Evolutionary conservation across 2,329 filamentous ascomycete genomes (phyloP), one percentile per base, ranked within the genome.

Genomic region (Fusarium algeriense): DNA sequence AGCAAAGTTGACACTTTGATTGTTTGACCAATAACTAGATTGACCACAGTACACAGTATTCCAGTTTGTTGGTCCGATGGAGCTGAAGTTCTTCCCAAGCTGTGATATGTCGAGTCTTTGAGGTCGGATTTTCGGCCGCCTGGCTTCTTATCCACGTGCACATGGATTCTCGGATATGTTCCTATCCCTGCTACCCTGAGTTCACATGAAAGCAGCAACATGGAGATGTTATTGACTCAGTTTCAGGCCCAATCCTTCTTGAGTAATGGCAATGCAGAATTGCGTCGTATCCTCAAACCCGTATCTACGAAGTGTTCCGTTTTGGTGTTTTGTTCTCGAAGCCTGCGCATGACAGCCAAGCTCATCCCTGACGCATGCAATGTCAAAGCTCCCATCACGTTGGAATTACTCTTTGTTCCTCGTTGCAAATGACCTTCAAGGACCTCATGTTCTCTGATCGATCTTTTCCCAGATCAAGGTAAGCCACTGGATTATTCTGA

Each of bases 241-340:
- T 67, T 48, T 68, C 56, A 63, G 56, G 17, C 23, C 26, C 14
- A 5, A 56, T 52, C 34, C 57, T 63, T 67, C 30, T 40, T 41
- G 7, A 37, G 34, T 44, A 26, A 35, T 32, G 20, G 9, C 23
- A 50, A 49, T 67, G 37, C 53, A 34, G 28, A 30, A 30, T 30
- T 30, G 34, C 53, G 45, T 17, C 26, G 19, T 40, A 30, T 45
- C 52, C 38, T 52, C 55, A 61, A 34, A 43, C 63, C 30, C 19
- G 17, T 12, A 41, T 26, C 26, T 20, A 7, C 35, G n/a, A 38
- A 48, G 13, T 38, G 49, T 17, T 32, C 10, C n/a, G 20, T 48
- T 48, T 66, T 20, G 37, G 53, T 38, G n/a, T 67, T 38, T 30
- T 64, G 17, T n/a, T n/a, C 35, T 26, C 60, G 43, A 32, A 57